Conservation (phyloP, 768 basidiomycete genomes). For the Galerina sulciceps region DNA sequence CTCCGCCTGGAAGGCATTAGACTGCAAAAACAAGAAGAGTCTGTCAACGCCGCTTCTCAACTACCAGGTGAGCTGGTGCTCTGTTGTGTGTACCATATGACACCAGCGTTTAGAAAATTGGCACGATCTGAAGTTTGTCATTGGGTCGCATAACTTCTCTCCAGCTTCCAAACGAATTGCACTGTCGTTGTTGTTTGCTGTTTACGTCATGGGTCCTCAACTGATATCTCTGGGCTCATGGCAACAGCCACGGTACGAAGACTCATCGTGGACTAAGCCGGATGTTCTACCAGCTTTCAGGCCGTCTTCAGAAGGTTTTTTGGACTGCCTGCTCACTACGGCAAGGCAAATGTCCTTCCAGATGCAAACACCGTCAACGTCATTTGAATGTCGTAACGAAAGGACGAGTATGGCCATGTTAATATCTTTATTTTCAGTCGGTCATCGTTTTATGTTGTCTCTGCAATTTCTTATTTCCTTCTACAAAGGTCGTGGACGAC, state of each 20-base stretch:
- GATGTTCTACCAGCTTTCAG: too few relatives aligned
- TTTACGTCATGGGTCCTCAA: slow-evolving; percentile 54
- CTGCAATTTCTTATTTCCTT: background rate
- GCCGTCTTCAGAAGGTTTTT: slow-evolving; percentile 3
- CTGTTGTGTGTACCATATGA: background rate
- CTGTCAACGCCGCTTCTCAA: slow-evolving; percentile 63
- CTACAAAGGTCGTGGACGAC: slow-evolving; percentile 4
- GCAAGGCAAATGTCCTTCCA: slow-evolving; percentile 10
- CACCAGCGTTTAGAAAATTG: slow-evolving; percentile 51
- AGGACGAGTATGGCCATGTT: slow-evolving; percentile 42
- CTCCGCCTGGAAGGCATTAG: slow-evolving; percentile 30
- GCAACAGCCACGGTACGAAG: background rate
- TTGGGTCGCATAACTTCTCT: slow-evolving; percentile 56
- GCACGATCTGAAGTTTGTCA: slow-evolving; percentile 45
- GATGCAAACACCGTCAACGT: slow-evolving; percentile 9
- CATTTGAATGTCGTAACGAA: slow-evolving; percentile 7
- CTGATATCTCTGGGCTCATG: slow-evolving; percentile 23
- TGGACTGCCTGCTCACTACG: slow-evolving; percentile 24
- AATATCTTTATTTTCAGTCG: slow-evolving; percentile 45
- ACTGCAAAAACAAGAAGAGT: slow-evolving; percentile 52
- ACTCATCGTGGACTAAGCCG: background rate
- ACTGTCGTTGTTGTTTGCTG: slow-evolving; percentile 57
- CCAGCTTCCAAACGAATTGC: slow-evolving; percentile 65
- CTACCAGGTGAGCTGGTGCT: slow-evolving; percentile 56
- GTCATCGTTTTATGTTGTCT: slow-evolving; percentile 9